phyloP scores from a whole-genome alignment of 2,329 filamentous ascomycete genomes.

The Bretziella fagacearum region DNA sequence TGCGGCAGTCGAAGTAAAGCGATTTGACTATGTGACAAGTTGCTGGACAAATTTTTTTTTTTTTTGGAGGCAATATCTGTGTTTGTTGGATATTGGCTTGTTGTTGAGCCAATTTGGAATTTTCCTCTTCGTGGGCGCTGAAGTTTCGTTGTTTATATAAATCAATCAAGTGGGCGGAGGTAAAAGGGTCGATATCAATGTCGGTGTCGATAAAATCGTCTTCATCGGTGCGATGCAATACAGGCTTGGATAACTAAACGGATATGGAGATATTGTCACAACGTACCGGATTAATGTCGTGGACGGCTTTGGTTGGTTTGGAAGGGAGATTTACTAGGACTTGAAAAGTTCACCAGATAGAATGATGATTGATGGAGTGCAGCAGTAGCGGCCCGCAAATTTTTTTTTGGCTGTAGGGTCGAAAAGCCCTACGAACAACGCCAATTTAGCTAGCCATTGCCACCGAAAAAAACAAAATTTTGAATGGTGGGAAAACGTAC shows the following conservation, averaged over 20 bases:
- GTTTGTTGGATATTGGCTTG: too few relatives aligned
- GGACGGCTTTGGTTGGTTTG: slow-evolving; percentile 14
- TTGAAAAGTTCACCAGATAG: slow-evolving; percentile 14
- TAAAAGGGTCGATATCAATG: not conserved
- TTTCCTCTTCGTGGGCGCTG: too few relatives aligned
- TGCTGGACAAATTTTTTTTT: too few relatives aligned
- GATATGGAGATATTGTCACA: slow-evolving; percentile 5
- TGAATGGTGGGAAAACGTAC: slow-evolving; percentile 9
- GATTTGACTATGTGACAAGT: too few relatives aligned
- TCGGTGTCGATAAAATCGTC: not conserved
- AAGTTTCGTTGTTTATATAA: too few relatives aligned
- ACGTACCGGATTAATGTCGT: slow-evolving; percentile 15
- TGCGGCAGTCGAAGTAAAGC: not conserved
- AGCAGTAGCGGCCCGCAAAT: slow-evolving; percentile 13
- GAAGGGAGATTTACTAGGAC: slow-evolving; percentile 13
- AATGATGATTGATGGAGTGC: slow-evolving; percentile 14
- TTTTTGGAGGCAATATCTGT: too few relatives aligned
- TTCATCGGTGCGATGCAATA: not conserved
- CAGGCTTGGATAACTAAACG: not conserved
- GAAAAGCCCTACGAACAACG: slow-evolving; percentile 14
- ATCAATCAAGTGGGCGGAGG: too few relatives aligned
- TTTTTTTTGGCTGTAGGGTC: slow-evolving; percentile 14
- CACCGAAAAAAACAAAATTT: slow-evolving; percentile 5
- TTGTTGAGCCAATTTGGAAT: too few relatives aligned
- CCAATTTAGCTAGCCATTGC: slow-evolving; percentile 1